A percentile compares a stretch with the other conserved stretches of the same genome.
Conservation (phyloP, 2,329 filamentous ascomycete genomes). For the Fusarium nurragi region DNA sequence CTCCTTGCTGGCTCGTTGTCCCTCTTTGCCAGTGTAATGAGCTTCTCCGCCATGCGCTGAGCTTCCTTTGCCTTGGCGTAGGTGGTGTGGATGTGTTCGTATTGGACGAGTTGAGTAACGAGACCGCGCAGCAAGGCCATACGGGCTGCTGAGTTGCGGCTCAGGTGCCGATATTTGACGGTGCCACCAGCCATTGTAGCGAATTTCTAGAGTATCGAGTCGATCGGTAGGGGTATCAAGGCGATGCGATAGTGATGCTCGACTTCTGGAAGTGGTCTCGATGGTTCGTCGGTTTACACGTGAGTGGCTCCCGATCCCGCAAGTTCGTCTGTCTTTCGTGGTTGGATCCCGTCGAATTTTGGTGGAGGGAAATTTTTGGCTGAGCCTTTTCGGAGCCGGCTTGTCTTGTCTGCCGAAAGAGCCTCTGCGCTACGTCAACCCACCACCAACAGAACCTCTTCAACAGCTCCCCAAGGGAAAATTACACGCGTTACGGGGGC, state of each 20-base stretch:
- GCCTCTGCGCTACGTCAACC: conserved; percentile 45
- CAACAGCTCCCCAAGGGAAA: conserved; percentile 26
- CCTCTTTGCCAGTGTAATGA: conserved; percentile 93
- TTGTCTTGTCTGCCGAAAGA: conserved; percentile 44
- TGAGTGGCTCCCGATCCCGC: conserved; percentile 18
- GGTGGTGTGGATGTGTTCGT: conserved; percentile 94
- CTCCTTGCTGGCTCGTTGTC: conserved; percentile 84
- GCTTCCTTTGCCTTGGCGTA: conserved; percentile 98
- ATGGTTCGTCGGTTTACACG: conserved; percentile 16
- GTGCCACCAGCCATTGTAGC: conserved; percentile 81
- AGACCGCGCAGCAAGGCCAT: conserved; percentile 94
- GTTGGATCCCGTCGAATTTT: conserved; percentile 29
- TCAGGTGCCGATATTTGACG: conserved; percentile 88
- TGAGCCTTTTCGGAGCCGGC: conserved; percentile 44
- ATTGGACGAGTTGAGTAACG: conserved; percentile 91
- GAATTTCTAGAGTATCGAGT: conserved; percentile 19
- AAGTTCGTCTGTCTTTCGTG: conserved; percentile 12
- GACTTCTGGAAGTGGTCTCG: conserved; percentile 2
- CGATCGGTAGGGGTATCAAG: not conserved
- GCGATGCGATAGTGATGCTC: not conserved
- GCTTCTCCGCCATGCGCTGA: conserved; percentile 90
- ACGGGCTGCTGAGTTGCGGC: conserved; percentile 85
- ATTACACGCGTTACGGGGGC: conserved; percentile 34
- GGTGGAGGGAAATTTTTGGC: conserved; percentile 49
- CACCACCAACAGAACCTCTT: conserved; percentile 41